A percentile compares a stretch with the other conserved stretches of the same genome.
Conservation (phyloP, 2,329 filamentous ascomycete species). For the Cercospora citrullina region DNA sequence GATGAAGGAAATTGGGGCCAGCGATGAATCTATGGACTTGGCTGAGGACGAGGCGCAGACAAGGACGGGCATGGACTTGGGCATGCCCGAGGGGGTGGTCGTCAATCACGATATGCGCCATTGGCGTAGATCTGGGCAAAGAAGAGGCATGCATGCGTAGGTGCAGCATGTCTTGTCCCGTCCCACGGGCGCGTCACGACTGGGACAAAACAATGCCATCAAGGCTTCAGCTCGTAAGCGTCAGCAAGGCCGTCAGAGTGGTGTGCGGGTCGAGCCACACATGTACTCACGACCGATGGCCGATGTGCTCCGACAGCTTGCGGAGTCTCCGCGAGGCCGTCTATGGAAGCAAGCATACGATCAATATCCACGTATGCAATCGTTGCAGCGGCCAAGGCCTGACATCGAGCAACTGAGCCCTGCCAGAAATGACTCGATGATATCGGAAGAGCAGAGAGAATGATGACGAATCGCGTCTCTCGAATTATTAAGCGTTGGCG, state of each 20-base stretch:
- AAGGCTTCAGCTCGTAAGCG: not conserved
- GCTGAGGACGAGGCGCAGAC: conserved; percentile 31
- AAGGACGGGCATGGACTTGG: conserved; percentile 34
- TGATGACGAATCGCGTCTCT: not conserved
- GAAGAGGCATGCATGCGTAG: conserved; percentile 22
- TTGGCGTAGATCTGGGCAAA: conserved; percentile 50
- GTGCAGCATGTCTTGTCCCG: not conserved
- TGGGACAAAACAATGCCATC: not conserved
- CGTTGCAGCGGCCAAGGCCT: not conserved
- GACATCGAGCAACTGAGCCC: not conserved
- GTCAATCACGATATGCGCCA: conserved; percentile 63
- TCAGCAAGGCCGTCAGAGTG: not conserved
- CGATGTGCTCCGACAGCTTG: not conserved
- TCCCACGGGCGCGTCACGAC: not conserved
- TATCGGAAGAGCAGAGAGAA: not conserved
- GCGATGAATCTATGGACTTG: conserved; percentile 40
- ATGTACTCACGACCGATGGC: not conserved
- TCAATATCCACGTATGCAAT: not conserved
- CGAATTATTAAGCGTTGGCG: conserved; percentile 6
- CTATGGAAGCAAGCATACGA: not conserved
- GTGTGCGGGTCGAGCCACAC: not conserved
- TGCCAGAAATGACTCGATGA: not conserved
- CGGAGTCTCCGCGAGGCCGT: not conserved
- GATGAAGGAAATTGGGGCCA: conserved; percentile 43
- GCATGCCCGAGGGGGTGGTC: conserved; percentile 43